Evolutionary conservation across 805 yeast species (phyloP), one percentile per base, ranked within the genome.

Genomic region (Candida ovalis): DNA sequence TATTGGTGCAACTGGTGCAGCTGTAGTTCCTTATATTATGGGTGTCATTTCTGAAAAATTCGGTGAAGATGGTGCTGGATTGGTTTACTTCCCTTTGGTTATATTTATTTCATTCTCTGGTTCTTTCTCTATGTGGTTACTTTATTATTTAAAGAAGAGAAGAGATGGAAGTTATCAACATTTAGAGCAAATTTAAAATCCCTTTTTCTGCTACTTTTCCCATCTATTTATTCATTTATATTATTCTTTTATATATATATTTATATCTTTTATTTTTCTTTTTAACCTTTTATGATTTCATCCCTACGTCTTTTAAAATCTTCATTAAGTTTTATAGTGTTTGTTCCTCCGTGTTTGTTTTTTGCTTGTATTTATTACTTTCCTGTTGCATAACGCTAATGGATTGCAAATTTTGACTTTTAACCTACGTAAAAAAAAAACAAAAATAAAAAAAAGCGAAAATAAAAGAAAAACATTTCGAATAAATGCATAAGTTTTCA

Each of bases 1-100:
- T 0, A 61, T 87, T 50, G 96, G 95, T 6, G 91, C 94, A 3
- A 80, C 84, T 15, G 96, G 96, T 1, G 86, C 86, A n/a, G 92
- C 95, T 0, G 73, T 79, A 0, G 52, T 87, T 6, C 94, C 95
- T 1, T 84, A 81, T 52, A 45, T 80, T 2, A 73, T 83, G 33
- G 96, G 96, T 8, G 61, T 62, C 21, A 52, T 74, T 6, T 61
- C 75, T 28, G 68, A 69, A 49, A 49, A 52, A 15, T 42, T 58
- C 22, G 66, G 61, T 15, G 59, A 58, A 12, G 45, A 57, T 45
- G 71, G 71, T 39, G 57, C 54, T n/a, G 71, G 70, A 0, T 52
- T 68, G 32, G 51, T 52, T 1, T 66, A 62, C 41, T 67, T 68
- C 43, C 72, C 72, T 0, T 40, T 48, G 0, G 45, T 60, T 25